These are phyloP conservation scores for Aspergillus novoparasiticus DNA, from an alignment of 2,329 filamentous ascomycete genomes.

Conservation along the genomic window DNA sequence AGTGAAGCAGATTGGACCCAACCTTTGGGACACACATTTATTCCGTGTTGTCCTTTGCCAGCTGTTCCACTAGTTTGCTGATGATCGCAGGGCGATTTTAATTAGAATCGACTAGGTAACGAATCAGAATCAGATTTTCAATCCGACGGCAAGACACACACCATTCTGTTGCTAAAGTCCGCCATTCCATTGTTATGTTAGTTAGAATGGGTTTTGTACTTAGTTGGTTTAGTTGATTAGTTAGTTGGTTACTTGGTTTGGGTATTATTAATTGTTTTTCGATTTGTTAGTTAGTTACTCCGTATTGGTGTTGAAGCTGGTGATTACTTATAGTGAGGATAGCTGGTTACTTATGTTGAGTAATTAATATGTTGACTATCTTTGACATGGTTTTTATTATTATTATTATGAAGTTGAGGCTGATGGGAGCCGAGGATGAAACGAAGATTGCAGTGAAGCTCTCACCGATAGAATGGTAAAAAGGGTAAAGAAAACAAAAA, in stretches of 20 bases:
- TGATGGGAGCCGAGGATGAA: background rate
- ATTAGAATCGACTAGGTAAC: conserved; percentile 5
- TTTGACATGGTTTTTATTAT: too few species aligned
- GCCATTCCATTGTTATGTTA: conserved; percentile 2
- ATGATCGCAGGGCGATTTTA: conserved; percentile 12
- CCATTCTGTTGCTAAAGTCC: conserved; percentile 1
- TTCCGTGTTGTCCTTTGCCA: conserved; percentile 14
- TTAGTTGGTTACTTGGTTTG: background rate
- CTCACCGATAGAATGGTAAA: background rate
- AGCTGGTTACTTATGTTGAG: too few species aligned
- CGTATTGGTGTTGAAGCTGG: too few species aligned
- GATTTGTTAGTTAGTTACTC: background rate
- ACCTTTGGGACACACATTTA: conserved; percentile 6
- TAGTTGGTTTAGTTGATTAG: background rate
- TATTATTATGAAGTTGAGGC: too few species aligned
- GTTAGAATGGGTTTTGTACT: background rate
- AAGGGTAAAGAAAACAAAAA: background rate
- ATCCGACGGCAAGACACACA: background rate
- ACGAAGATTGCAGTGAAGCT: background rate
- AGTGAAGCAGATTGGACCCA: background rate
- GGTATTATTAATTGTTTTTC: background rate
- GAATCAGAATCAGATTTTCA: conserved; percentile 9
- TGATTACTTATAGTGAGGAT: too few species aligned
- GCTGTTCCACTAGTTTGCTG: conserved; percentile 14
- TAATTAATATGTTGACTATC: too few species aligned